These are phyloP conservation scores for Colletotrichum coccodes DNA, from an alignment of 2,329 filamentous ascomycete genomes.

Conservation along the genomic window DNA sequence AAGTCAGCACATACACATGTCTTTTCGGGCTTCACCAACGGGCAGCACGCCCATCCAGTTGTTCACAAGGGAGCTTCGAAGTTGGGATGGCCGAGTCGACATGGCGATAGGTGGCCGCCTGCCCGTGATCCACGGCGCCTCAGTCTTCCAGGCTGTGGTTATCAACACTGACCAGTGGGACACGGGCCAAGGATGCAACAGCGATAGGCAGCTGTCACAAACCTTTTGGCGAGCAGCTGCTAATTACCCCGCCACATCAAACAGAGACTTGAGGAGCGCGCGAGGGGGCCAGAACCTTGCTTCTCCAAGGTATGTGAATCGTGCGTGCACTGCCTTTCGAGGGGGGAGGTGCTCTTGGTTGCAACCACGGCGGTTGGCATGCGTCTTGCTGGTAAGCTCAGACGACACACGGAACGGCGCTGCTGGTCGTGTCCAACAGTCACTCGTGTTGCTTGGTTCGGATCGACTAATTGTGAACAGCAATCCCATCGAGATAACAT, in stretches of 20 bases:
- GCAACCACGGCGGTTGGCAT: slow-evolving; percentile 2
- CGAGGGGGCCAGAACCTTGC: not conserved
- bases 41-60: not conserved
- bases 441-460: no score
- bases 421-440: not conserved
- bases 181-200: not conserved
- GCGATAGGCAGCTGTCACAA: not conserved
- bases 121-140: no score
- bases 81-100: not conserved
- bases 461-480: not conserved
- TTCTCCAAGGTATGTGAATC: not conserved
- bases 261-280: not conserved
- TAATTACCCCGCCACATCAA: slow-evolving; percentile 23
- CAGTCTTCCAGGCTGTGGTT: not conserved
- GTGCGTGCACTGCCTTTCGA: not conserved
- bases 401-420: not conserved
- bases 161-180: not conserved
- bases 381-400: not conserved
- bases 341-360: not conserved
- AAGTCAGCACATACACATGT: not conserved
- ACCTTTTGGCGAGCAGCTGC: not conserved
- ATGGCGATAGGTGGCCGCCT: no score
- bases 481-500: not conserved
- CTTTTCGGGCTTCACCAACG: not conserved
- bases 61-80: not conserved